phyloP scores from a whole-genome alignment of 2,329 filamentous ascomycete species.

The Zymoseptoria crescenta region DNA sequence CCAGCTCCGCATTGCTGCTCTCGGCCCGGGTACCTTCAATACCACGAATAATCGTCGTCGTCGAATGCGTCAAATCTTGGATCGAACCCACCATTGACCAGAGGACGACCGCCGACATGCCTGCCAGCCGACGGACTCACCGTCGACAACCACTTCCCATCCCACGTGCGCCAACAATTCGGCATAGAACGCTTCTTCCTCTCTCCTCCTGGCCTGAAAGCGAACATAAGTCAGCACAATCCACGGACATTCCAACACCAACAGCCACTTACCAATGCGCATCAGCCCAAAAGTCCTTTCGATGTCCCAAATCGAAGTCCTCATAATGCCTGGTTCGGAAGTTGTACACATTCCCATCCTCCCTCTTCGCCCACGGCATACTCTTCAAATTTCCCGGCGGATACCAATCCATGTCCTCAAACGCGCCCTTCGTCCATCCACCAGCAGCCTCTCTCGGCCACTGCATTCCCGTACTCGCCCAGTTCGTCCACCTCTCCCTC shows the following conservation, averaged over 20 bases:
- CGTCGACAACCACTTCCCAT: slow-evolving; percentile 25
- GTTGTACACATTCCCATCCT: slow-evolving; percentile 20
- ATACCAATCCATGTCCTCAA: slow-evolving; percentile 26
- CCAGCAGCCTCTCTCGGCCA: slow-evolving; percentile 6
- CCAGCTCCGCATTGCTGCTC: not conserved
- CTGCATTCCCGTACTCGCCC: slow-evolving; percentile 22
- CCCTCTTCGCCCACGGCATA: slow-evolving; percentile 16
- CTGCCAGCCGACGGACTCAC: slow-evolving; percentile 14
- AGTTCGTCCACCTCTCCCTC: slow-evolving; percentile 31
- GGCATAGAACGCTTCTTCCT: slow-evolving; percentile 18
- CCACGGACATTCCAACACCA: not conserved
- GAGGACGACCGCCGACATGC: slow-evolving; percentile 20
- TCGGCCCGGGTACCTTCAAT: not conserved
- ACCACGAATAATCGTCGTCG: not conserved
- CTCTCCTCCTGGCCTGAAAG: slow-evolving; percentile 7
- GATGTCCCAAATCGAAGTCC: slow-evolving; percentile 5
- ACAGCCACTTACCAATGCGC: slow-evolving; percentile 19
- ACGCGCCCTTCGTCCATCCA: slow-evolving; percentile 31
- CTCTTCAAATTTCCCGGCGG: slow-evolving; percentile 24
- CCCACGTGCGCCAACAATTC: slow-evolving; percentile 13
- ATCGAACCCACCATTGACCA: slow-evolving; percentile 1
- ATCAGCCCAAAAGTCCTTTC: slow-evolving; percentile 22
- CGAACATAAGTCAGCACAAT: not conserved
- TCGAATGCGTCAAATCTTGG: not conserved
- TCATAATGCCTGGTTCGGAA: slow-evolving; percentile 23